Conservation (phyloP, 2,329 filamentous ascomycete genomes). For the Apiospora pterosperma region DNA sequence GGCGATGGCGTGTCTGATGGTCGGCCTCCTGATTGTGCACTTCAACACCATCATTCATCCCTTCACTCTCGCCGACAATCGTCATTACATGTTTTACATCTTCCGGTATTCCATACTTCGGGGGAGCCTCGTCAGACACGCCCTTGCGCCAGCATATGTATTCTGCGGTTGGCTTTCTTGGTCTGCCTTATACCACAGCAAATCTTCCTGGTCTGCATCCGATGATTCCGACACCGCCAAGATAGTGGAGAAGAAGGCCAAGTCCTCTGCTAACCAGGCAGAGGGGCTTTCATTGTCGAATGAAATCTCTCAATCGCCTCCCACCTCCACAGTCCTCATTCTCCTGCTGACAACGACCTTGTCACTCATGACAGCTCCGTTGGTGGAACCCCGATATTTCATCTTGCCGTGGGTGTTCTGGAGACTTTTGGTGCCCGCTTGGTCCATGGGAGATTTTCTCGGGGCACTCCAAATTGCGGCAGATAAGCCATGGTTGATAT, state of each 20-base stretch:
- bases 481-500: neutral
- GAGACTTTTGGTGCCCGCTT: slow-evolving; percentile 71
- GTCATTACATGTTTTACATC: slow-evolving; percentile 96
- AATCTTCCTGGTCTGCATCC: slow-evolving; percentile 2
- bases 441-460: slow-evolving; percentile 17
- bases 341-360: slow-evolving; percentile 68
- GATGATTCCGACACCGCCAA: neutral
- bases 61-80: slow-evolving; percentile 92
- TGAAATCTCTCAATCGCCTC: slow-evolving; percentile 4
- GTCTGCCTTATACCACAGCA: slow-evolving; percentile 45
- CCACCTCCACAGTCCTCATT: slow-evolving; percentile 51
- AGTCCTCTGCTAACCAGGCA: neutral
- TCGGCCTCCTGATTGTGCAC: slow-evolving; percentile 52
- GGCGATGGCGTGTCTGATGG: slow-evolving; percentile 29
- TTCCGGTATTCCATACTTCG: slow-evolving; percentile 79
- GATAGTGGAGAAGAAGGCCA: neutral
- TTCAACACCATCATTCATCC: slow-evolving; percentile 94
- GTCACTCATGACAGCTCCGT: slow-evolving; percentile 80
- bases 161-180: slow-evolving; percentile 67
- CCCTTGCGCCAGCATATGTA: slow-evolving; percentile 68
- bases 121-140: slow-evolving; percentile 61
- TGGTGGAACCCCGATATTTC: slow-evolving; percentile 95
- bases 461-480: neutral
- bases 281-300: neutral
- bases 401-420: slow-evolving; percentile 94